Evolutionary conservation across 1,284 basidiomycete species (phyloP).

Genomic region (Phellopilus nigrolimitatus): DNA sequence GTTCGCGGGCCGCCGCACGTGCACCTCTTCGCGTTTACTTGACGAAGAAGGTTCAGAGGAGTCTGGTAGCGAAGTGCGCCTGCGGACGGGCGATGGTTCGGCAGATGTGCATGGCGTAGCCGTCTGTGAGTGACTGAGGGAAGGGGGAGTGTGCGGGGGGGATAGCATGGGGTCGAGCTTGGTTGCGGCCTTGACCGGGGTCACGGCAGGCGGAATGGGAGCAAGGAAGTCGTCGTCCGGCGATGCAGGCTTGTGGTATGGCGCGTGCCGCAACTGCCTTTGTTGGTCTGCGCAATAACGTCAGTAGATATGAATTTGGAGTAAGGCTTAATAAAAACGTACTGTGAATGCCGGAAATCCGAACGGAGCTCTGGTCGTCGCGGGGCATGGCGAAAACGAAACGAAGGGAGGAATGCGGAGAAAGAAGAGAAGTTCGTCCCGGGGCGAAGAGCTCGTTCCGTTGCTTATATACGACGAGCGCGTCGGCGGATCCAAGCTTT

Average conservation of each 20-base stretch:
- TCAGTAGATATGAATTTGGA: background rate
- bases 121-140: background rate
- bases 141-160: slow-evolving; percentile 1
- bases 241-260: background rate
- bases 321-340: background rate
- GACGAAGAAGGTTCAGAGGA: background rate
- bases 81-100: background rate
- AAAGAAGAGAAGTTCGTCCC: background rate
- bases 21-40: background rate
- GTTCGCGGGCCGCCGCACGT: slow-evolving; percentile 70
- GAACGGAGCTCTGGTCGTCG: slow-evolving; percentile 3
- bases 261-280: background rate
- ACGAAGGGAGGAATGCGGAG: background rate
- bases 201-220: background rate
- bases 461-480: background rate
- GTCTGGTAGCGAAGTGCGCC: background rate
- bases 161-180: background rate
- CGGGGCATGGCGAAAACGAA: background rate
- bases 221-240: background rate
- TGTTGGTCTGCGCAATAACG: background rate
- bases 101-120: slow-evolving; percentile 2
- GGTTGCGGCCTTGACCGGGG: background rate
- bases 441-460: background rate
- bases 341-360: background rate
- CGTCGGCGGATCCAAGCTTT: background rate